Base-by-base conservation (phyloP, 768 basidiomycete genomes). In the Antrodiella citrinella region DNA sequence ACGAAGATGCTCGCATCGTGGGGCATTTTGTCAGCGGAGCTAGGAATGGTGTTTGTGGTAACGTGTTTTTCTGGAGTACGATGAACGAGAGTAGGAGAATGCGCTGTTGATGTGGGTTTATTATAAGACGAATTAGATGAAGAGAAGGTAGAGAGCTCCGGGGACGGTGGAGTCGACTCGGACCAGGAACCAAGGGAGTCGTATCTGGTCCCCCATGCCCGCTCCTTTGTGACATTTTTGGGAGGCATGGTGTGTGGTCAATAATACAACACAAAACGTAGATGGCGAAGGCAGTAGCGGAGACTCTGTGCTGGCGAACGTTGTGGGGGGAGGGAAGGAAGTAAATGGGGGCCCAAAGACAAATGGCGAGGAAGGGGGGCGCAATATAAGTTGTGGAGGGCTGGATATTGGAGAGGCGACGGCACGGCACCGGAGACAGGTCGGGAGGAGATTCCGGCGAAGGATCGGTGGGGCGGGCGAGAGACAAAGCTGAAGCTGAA, bases 1-100 rank as follows among this genome's bases (percentile, higher is more conserved):
- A 91, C 82, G 64, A 91, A 91, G 58, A 91, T 75, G 59, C 86
- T 89, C 38, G 86, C 81, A 55, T 90, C 83, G 62, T 88, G 84
- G 49, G 78, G 75, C 61, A 76, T 70, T 59, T 72, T 78, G 42
- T 81, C 64, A 9, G 39, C 26, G 40, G 15, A 15, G 30, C 53
- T 57, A 9, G 45, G 40, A 38, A 20, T 26, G 43, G 23, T 43
- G 22, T 51, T 51, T 2, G 53, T 38, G 39, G 7, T 43, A 43
- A 18, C 9, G 9, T 49, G 45, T 5, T 18, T 26, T 41, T 47
- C 18, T 11, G 42, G 45, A 40, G 42, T 30, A 26, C 15, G 4
- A 25, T 38, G 7, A 15, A 13, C 21, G 15, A 15, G 35, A 12
- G 44, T 15, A n/a, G 45, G 11, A 47, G 22, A 20, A 4, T 20